A percentile compares a stretch with the other conserved stretches of the same genome.
These are phyloP conservation scores for Globisporangium barbulae DNA, from an alignment of 352 stramenopile genomes.

Conservation along the genomic window DNA sequence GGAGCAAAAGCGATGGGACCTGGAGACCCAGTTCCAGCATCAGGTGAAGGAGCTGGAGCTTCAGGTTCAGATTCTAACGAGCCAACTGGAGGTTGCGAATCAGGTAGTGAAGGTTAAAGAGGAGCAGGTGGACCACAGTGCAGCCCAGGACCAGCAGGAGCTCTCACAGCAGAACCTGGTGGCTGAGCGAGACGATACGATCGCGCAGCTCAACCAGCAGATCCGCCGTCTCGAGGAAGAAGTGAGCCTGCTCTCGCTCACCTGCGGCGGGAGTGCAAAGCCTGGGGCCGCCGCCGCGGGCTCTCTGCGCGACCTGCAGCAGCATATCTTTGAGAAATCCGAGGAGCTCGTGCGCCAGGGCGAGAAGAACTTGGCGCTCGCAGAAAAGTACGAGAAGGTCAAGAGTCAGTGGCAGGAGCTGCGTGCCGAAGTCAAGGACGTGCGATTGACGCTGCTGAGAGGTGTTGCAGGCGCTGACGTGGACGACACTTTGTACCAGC, in stretches of 20 bases:
- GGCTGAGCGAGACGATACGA: constrained; percentile 29
- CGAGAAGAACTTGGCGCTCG: constrained; percentile 61
- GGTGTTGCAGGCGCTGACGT: constrained; percentile 48
- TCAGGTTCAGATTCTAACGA: constrained; percentile 19
- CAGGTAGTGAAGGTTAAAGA: neutral
- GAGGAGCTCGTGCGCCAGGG: constrained; percentile 71
- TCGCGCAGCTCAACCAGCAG: constrained; percentile 29
- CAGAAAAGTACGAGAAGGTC: constrained; percentile 37
- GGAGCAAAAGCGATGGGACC: constrained; percentile 20
- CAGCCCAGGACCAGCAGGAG: constrained; percentile 19
- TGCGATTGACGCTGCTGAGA: constrained; percentile 45
- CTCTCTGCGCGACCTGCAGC: constrained; percentile 48
- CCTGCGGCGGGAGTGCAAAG: constrained; percentile 14
- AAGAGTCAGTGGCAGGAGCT: constrained; percentile 41
- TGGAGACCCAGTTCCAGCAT: constrained; percentile 22
- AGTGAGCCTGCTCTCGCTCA: constrained; percentile 41
- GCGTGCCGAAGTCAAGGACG: constrained; percentile 47
- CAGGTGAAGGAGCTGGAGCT: constrained; percentile 30
- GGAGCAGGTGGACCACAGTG: neutral
- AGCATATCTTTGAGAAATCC: constrained; percentile 71
- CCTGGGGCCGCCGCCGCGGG: constrained; percentile 24
- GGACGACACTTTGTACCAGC: constrained; percentile 59
- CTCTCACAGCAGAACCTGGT: constrained; percentile 20
- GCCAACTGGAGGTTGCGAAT: neutral
- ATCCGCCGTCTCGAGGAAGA: constrained; percentile 52